These are phyloP conservation scores for Solanum clarkiae DNA, from an alignment of 257 asterid genomes.

Conservation along the genomic window DNA sequence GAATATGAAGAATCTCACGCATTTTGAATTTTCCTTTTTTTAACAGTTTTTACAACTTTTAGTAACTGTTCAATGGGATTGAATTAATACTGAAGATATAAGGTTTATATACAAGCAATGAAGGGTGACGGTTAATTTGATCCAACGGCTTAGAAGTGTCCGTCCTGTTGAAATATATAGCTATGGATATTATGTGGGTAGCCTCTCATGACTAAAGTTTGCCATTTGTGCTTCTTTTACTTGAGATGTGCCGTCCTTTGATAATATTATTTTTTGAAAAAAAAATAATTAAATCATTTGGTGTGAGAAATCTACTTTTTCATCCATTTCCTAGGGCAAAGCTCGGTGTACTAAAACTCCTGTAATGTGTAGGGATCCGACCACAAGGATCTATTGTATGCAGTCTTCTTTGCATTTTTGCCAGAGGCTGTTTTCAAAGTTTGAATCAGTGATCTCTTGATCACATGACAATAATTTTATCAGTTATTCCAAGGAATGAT, in stretches of 20 bases:
- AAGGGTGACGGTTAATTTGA: not conserved
- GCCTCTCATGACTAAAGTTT: not conserved
- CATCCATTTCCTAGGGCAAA: too few species aligned
- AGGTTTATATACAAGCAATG: not conserved
- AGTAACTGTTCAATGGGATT: not conserved
- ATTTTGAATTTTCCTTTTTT: not conserved
- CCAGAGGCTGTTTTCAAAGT: too few species aligned
- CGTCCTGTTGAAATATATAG: not conserved
- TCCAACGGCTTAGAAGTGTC: not conserved
- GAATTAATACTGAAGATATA: not conserved
- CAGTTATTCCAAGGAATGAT: too few species aligned
- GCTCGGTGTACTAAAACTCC: too few species aligned
- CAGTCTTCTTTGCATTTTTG: too few species aligned
- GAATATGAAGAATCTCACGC: slow-evolving; percentile 23
- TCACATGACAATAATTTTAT: too few species aligned
- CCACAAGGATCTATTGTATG: too few species aligned
- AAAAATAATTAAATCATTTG: too few species aligned
- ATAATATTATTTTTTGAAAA: not conserved
- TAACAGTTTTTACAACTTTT: not conserved
- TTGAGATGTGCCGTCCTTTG: not conserved
- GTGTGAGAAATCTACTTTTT: not conserved
- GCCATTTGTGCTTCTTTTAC: not conserved
- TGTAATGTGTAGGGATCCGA: too few species aligned
- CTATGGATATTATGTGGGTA: not conserved
- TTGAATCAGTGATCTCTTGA: too few species aligned